phyloP scores from a whole-genome alignment of 768 basidiomycete genomes.

The Mycena crocata region DNA sequence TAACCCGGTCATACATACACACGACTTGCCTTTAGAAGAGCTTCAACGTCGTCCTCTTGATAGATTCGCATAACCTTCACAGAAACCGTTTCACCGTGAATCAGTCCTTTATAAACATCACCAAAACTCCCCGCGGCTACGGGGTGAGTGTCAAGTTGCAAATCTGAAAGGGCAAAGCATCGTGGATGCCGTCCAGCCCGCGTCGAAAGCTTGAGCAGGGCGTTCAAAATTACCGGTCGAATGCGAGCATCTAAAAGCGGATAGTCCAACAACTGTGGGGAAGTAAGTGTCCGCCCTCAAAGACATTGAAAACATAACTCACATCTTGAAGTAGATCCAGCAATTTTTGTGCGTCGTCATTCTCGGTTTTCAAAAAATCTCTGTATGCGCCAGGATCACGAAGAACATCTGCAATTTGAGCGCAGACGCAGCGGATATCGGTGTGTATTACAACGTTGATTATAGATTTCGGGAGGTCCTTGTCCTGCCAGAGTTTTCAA shows the following conservation, averaged over 20 bases:
- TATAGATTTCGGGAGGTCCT: conserved; percentile 19
- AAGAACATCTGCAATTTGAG: conserved; percentile 20
- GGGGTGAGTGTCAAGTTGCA: conserved; percentile 12
- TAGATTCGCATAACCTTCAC: conserved; percentile 33
- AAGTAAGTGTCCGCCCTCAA: no score
- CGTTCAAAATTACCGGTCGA: conserved; percentile 28
- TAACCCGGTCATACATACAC: not conserved
- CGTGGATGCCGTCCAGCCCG: conserved; percentile 22
- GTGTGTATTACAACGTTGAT: conserved; percentile 29
- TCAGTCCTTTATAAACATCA: conserved; percentile 31
- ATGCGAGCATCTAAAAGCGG: conserved; percentile 25
- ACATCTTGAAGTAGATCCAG: conserved; percentile 38
- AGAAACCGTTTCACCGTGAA: conserved; percentile 25
- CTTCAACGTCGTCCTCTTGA: conserved; percentile 25
- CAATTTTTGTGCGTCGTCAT: conserved; percentile 32
- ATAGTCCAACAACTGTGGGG: conserved; percentile 29
- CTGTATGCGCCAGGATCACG: conserved; percentile 1
- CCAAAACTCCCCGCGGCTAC: conserved; percentile 28
- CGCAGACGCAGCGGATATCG: conserved; percentile 29
- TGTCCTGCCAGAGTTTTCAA: conserved; percentile 1
- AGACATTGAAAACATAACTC: not conserved
- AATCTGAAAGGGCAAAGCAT: conserved; percentile 26
- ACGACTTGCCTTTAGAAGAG: conserved; percentile 19
- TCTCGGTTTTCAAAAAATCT: conserved; percentile 21
- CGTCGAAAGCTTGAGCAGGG: conserved; percentile 25